A percentile compares a stretch with the other conserved stretches of the same genome.
These are phyloP conservation scores for Carpinus viminea DNA, from an alignment of 306 rosid species.

Conservation along the genomic window DNA sequence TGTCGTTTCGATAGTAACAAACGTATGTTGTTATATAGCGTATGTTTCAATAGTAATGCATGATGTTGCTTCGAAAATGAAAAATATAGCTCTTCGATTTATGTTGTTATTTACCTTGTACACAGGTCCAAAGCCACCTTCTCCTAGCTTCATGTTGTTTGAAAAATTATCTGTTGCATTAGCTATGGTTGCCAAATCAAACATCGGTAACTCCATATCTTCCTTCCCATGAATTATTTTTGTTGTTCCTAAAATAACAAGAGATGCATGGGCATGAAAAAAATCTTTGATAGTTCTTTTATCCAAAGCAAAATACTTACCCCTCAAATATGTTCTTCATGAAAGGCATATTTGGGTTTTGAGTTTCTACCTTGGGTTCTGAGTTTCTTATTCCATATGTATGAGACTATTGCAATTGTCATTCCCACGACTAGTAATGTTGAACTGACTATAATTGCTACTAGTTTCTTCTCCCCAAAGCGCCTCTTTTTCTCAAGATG, in stretches of 20 bases:
- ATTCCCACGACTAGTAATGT: not conserved
- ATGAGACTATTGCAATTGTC: not conserved
- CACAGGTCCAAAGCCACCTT: slow-evolving; percentile 75
- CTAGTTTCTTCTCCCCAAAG: too few relatives aligned
- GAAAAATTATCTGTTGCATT: slow-evolving; percentile 53
- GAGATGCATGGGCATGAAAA: not conserved
- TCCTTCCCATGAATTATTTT: slow-evolving; percentile 14
- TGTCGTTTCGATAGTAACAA: too few relatives aligned
- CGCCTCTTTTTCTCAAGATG: not conserved
- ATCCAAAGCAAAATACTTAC: not conserved
- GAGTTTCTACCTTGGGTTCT: not conserved
- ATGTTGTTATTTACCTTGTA: slow-evolving; percentile 36
- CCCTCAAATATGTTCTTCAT: not conserved
- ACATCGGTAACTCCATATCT: slow-evolving; percentile 47
- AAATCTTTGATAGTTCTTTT: not conserved
- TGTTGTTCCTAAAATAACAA: not conserved
- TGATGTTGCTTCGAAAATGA: not conserved
- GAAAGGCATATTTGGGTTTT: too few relatives aligned
- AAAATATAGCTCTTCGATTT: not conserved
- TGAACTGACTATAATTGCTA: not conserved
- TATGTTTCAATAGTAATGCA: too few relatives aligned
- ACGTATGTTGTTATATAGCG: too few relatives aligned
- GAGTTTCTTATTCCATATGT: not conserved
- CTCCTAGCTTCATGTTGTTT: slow-evolving; percentile 42
- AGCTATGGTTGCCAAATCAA: slow-evolving; percentile 36